phyloP scores from a whole-genome alignment of 164 flowering plant species.

The Dillenia suffruticosa region DNA sequence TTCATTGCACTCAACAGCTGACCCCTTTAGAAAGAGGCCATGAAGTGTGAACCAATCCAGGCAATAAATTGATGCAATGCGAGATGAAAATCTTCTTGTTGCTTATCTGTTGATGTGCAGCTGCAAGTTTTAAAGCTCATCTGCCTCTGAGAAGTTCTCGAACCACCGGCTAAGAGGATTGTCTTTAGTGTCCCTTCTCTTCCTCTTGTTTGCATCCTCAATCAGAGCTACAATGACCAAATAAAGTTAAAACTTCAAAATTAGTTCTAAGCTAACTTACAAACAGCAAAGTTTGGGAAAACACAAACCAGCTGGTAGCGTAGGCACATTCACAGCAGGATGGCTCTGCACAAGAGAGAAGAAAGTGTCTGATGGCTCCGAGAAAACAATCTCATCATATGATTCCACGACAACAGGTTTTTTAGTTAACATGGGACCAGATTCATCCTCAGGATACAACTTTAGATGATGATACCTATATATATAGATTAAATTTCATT shows the following conservation, averaged over 20 bases:
- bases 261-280: neutral
- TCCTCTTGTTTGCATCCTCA: conserved; percentile 37
- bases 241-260: neutral
- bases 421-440: conserved; percentile 75
- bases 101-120: conserved; percentile 82
- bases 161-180: conserved; percentile 68
- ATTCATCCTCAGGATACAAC: conserved; percentile 80
- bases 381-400: conserved; percentile 81
- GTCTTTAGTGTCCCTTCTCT: conserved; percentile 67
- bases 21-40: too few species aligned
- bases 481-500: neutral
- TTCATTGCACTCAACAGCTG: too few species aligned
- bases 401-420: conserved; percentile 87
- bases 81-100: conserved; percentile 1
- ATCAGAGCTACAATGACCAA: conserved; percentile 24
- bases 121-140: conserved; percentile 81
- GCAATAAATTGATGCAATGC: neutral
- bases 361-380: conserved; percentile 76
- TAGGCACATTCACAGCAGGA: conserved; percentile 71
- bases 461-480: conserved; percentile 74
- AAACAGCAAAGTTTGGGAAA: conserved; percentile 1
- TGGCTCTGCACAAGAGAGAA: conserved; percentile 69
- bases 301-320: conserved; percentile 63
- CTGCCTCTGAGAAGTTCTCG: conserved; percentile 83
- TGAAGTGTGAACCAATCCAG: neutral